phyloP scores from a whole-genome alignment of 371 early-diverging fungal genomes.

The Apophysomyces sp. region DNA sequence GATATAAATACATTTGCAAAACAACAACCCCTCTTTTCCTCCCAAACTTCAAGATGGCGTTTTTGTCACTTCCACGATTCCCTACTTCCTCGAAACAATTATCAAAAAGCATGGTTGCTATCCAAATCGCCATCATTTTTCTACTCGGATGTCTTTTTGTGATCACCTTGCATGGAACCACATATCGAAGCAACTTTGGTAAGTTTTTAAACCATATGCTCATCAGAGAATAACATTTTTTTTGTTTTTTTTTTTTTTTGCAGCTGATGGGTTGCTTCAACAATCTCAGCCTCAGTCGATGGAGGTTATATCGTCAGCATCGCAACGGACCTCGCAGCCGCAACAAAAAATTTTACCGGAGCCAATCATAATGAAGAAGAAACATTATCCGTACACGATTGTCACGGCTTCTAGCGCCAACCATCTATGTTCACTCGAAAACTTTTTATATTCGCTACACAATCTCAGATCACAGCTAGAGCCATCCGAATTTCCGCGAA shows the following conservation, averaged over 20 bases:
- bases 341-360: not conserved
- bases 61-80: not conserved
- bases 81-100: not conserved
- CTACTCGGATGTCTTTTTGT: slow-evolving; percentile 5
- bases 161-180: not conserved
- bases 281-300: not conserved
- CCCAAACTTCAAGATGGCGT: not conserved
- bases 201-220: too few species aligned
- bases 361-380: slow-evolving; percentile 3
- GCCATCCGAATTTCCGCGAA: slow-evolving; percentile 23
- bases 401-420: slow-evolving; percentile 57
- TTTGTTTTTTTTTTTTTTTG: slow-evolving; percentile 10
- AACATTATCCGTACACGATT: slow-evolving; percentile 43
- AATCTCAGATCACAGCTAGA: slow-evolving; percentile 26
- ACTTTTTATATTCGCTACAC: slow-evolving; percentile 46
- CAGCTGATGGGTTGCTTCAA: slow-evolving; percentile 2
- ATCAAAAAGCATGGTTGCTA: slow-evolving; percentile 10
- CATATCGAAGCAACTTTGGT: not conserved
- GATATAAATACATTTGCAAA: not conserved
- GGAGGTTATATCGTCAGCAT: not conserved
- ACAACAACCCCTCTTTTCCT: not conserved
- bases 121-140: slow-evolving; percentile 9
- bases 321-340: not conserved
- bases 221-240: too few species aligned
- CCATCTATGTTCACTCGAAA: slow-evolving; percentile 57